Evolutionary conservation across 345 rosid species (phyloP).

Genomic region (Adansonia digitata): DNA sequence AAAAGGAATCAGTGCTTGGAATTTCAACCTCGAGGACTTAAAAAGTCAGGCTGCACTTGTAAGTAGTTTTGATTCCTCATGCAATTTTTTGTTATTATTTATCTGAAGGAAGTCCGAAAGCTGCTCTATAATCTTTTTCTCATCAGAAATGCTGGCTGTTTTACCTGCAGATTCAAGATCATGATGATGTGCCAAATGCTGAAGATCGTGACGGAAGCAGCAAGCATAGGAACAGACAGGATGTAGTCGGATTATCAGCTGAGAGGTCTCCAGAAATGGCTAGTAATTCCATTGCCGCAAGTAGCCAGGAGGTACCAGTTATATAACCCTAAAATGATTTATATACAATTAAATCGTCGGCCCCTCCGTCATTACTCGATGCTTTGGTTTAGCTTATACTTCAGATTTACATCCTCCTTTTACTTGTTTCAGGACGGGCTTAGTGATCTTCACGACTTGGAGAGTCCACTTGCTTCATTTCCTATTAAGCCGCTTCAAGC

Average conservation of each 20-base stretch:
- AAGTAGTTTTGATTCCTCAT: conserved; percentile 24
- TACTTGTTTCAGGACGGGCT: conserved; percentile 58
- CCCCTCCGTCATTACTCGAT: neutral
- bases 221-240: conserved; percentile 40
- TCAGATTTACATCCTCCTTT: conserved; percentile 18
- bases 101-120: neutral
- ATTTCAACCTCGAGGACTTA: conserved; percentile 91
- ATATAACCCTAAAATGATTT: conserved; percentile 6
- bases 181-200: conserved; percentile 47
- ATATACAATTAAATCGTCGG: neutral
- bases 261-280: conserved; percentile 41
- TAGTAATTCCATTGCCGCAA: conserved; percentile 44
- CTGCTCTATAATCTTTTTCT: conserved; percentile 7
- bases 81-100: neutral
- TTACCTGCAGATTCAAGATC: conserved; percentile 66
- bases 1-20: conserved; percentile 95
- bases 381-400: conserved; percentile 6
- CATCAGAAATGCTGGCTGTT: conserved; percentile 15
- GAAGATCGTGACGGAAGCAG: conserved; percentile 42
- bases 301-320: conserved; percentile 56
- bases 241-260: conserved; percentile 31
- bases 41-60: conserved; percentile 94
- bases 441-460: conserved; percentile 59
- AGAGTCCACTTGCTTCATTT: conserved; percentile 72
- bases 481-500: conserved; percentile 87